phyloP scores from a whole-genome alignment of 2,329 filamentous ascomycete genomes.

The Fusarium siculi region DNA sequence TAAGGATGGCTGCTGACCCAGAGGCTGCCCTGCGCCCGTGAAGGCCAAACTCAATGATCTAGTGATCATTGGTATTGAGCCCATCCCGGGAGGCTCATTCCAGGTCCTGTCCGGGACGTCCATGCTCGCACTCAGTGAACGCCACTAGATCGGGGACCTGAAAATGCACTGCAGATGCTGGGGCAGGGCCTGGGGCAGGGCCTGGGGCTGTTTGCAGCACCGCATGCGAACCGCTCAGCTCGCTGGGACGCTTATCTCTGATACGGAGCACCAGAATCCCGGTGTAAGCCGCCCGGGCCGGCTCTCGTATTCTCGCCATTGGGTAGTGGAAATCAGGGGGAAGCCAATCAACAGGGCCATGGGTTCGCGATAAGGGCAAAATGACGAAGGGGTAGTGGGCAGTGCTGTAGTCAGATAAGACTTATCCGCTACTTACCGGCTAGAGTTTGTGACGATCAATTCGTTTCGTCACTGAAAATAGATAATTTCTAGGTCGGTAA shows the following conservation, averaged over 20 bases:
- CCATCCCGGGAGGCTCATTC: constrained; percentile 24
- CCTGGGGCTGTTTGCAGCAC: constrained; percentile 13
- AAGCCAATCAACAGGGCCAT: constrained; percentile 25
- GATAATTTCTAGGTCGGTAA: constrained; percentile 39
- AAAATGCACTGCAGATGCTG: constrained; percentile 18
- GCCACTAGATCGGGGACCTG: constrained; percentile 44
- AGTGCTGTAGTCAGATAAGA: constrained; percentile 33
- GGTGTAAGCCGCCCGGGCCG: constrained; percentile 45
- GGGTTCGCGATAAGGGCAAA: constrained; percentile 34
- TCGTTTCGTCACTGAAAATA: constrained; percentile 35
- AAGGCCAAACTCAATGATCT: constrained; percentile 21
- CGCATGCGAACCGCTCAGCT: constrained; percentile 19
- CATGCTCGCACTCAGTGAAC: constrained; percentile 9
- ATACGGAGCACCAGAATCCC: constrained; percentile 33
- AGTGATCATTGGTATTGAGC: constrained; percentile 15
- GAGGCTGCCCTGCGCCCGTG: constrained; percentile 34
- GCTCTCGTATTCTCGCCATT: constrained; percentile 42
- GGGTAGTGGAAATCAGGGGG: constrained; percentile 33
- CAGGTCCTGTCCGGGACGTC: constrained; percentile 16
- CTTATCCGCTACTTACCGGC: constrained; percentile 35
- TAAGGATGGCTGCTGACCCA: constrained; percentile 21
- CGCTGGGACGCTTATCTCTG: constrained; percentile 25
- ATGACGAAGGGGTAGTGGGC: constrained; percentile 31
- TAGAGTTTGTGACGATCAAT: constrained; percentile 35
- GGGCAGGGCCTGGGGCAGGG: neutral